phyloP scores from a whole-genome alignment of 2,329 filamentous ascomycete genomes.

The Sarocladium strictum region DNA sequence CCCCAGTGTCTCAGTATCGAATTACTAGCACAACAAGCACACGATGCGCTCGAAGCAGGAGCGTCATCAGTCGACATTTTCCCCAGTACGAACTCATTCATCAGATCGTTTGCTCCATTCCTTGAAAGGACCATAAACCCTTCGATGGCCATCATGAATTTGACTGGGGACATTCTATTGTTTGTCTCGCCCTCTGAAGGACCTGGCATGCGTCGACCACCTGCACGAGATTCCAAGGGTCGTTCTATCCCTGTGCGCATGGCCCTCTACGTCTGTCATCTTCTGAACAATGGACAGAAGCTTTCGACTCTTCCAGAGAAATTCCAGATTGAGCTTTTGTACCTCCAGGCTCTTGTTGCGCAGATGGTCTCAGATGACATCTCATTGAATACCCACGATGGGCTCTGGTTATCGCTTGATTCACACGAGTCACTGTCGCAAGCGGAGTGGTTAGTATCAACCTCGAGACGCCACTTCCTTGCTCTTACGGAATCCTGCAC shows the following conservation, averaged over 20 bases:
- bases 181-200: constrained; percentile 36
- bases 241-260: constrained; percentile 71
- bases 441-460: constrained; percentile 37
- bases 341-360: constrained; percentile 43
- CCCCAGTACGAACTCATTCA: constrained; percentile 61
- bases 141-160: constrained; percentile 68
- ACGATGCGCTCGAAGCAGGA: constrained; percentile 23
- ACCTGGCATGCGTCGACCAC: constrained; percentile 8
- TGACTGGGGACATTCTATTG: constrained; percentile 63
- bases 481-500: not conserved
- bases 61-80: constrained; percentile 44
- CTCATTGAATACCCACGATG: constrained; percentile 34
- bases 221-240: constrained; percentile 57
- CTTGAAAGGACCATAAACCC: constrained; percentile 47
- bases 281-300: constrained; percentile 35
- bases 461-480: constrained; percentile 25
- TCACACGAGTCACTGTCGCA: constrained; percentile 29
- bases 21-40: constrained; percentile 44
- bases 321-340: constrained; percentile 44
- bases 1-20: constrained; percentile 47
- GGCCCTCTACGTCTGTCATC: constrained; percentile 59
- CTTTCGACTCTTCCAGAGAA: constrained; percentile 32
- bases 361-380: constrained; percentile 51
- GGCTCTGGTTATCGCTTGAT: constrained; percentile 39
- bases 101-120: constrained; percentile 50